phyloP scores from a whole-genome alignment of 352 stramenopile species.

The Phytophthora brassicae region DNA sequence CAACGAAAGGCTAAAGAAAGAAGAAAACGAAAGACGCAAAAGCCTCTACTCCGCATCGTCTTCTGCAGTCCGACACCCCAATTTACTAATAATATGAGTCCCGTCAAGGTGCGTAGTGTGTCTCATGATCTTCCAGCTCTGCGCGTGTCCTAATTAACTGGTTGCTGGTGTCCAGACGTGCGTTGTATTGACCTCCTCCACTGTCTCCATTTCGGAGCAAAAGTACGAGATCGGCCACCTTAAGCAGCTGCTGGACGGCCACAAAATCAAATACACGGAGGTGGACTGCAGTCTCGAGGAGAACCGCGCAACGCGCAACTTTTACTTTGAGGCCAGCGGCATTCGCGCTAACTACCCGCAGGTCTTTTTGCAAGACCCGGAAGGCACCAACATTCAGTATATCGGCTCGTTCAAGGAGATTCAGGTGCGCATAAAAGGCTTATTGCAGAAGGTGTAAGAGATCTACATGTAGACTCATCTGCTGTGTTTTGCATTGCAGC shows the following conservation, averaged over 20 bases:
- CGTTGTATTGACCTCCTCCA: constrained; percentile 76
- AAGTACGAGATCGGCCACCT: constrained; percentile 76
- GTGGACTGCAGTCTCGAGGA: constrained; percentile 83
- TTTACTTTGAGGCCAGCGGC: constrained; percentile 76
- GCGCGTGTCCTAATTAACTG: not conserved
- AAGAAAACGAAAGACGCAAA: constrained; percentile 1
- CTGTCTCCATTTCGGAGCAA: constrained; percentile 74
- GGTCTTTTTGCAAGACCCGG: constrained; percentile 73
- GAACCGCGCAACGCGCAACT: constrained; percentile 72
- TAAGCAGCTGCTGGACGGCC: constrained; percentile 71
- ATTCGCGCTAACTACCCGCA: constrained; percentile 87
- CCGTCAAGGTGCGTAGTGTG: constrained; percentile 24
- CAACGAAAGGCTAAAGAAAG: constrained; percentile 21
- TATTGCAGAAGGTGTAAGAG: constrained; percentile 1
- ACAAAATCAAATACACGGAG: constrained; percentile 70
- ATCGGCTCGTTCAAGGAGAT: constrained; percentile 84
- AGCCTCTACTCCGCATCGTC: too few species aligned
- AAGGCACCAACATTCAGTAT: constrained; percentile 51
- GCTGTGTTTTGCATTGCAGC: constrained; percentile 30
- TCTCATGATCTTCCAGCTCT: too few species aligned
- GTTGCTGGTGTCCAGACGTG: constrained; percentile 40
- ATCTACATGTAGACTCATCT: constrained; percentile 16
- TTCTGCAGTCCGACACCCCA: constrained; percentile 4
- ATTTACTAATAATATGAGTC: constrained; percentile 33
- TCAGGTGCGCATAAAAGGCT: constrained; percentile 45